Evolutionary conservation across 2,329 filamentous ascomycete species (phyloP).

Genomic region (Orbilia brochopaga): DNA sequence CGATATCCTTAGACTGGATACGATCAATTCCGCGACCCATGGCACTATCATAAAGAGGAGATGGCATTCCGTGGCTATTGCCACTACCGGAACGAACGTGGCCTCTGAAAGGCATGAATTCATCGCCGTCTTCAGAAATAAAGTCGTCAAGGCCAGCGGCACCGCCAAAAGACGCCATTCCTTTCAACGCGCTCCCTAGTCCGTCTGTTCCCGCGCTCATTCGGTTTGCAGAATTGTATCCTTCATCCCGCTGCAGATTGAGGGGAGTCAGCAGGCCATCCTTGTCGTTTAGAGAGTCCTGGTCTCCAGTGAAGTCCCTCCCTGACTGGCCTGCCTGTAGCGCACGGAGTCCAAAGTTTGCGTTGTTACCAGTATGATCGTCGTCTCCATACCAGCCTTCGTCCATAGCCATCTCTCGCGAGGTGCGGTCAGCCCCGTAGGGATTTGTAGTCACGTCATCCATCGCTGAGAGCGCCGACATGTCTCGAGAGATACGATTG

Average conservation of each 20-base stretch:
- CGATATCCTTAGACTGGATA: slow-evolving; percentile 95
- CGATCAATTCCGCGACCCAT: slow-evolving; percentile 86
- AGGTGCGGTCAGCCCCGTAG: slow-evolving; percentile 61
- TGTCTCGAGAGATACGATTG: slow-evolving; percentile 42
- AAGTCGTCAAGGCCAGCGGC: slow-evolving; percentile 67
- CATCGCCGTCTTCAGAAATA: slow-evolving; percentile 63
- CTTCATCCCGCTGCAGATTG: slow-evolving; percentile 68
- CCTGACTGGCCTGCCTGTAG: slow-evolving; percentile 51
- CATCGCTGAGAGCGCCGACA: slow-evolving; percentile 59
- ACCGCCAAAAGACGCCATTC: slow-evolving; percentile 36
- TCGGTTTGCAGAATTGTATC: slow-evolving; percentile 75
- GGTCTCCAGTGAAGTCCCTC: slow-evolving; percentile 52
- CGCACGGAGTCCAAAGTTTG: slow-evolving; percentile 48
- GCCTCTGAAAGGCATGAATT: slow-evolving; percentile 61
- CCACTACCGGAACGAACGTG: slow-evolving; percentile 67
- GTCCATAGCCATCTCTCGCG: slow-evolving; percentile 46
- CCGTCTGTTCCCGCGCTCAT: slow-evolving; percentile 30
- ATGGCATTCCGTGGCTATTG: slow-evolving; percentile 88
- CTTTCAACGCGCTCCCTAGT: slow-evolving; percentile 36
- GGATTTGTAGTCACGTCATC: slow-evolving; percentile 80
- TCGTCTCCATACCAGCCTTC: slow-evolving; percentile 49
- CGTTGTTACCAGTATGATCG: slow-evolving; percentile 29
- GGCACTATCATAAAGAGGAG: slow-evolving; percentile 86
- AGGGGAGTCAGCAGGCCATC: slow-evolving; percentile 45
- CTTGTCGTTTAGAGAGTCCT: slow-evolving; percentile 35